A percentile compares a stretch with the other conserved stretches of the same genome.
These are phyloP conservation scores for Zangia roseola DNA, from an alignment of 768 basidiomycete species.

Conservation along the genomic window DNA sequence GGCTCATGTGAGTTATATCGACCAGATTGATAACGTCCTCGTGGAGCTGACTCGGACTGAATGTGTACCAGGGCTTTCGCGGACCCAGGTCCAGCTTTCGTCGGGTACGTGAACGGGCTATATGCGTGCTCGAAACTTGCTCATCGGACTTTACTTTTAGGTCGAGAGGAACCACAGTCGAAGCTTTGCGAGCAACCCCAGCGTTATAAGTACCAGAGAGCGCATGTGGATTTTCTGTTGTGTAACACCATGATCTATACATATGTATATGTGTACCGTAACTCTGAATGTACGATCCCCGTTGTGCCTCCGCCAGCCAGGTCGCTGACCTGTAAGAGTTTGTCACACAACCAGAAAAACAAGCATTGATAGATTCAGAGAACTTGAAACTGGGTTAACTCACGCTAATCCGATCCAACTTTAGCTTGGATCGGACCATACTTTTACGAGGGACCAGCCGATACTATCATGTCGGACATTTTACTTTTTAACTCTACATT, in stretches of 20 bases:
- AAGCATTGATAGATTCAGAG: no score
- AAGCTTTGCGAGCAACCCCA: constrained; percentile 3
- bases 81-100: constrained; percentile 25
- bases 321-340: no score
- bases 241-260: neutral
- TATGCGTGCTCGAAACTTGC: neutral
- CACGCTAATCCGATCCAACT: no score
- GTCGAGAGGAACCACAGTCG: constrained; percentile 12
- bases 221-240: neutral
- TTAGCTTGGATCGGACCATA: neutral
- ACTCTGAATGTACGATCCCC: neutral
- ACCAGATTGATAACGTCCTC: neutral
- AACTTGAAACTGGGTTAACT: neutral
- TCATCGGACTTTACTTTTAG: constrained; percentile 3
- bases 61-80: constrained; percentile 20
- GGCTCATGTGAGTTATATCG: constrained; percentile 50
- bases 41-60: neutral
- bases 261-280: neutral
- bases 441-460: constrained; percentile 1
- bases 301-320: neutral
- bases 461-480: neutral
- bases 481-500: neutral
- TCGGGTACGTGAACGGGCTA: constrained; percentile 18
- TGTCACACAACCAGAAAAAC: no score
- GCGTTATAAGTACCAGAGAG: neutral